Evolutionary conservation across 768 basidiomycete species (phyloP).

Genomic region (Naganishia vaughanmartiniae): DNA sequence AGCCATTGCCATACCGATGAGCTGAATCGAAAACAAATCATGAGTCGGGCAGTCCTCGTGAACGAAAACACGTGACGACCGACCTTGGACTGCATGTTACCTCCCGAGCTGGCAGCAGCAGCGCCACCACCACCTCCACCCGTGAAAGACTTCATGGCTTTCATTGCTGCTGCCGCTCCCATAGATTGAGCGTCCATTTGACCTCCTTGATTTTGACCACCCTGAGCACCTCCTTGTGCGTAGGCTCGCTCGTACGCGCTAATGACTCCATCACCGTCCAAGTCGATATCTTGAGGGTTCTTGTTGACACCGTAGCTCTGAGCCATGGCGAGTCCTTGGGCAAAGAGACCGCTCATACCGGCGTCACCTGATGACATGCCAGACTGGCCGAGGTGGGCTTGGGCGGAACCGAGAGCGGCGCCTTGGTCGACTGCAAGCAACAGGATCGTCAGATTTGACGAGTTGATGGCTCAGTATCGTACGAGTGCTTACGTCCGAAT

Average conservation of each 20-base stretch:
- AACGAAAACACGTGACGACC: slow-evolving; percentile 21
- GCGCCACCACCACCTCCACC: slow-evolving; percentile 47
- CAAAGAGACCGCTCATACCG: slow-evolving; percentile 11
- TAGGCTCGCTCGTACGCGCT: slow-evolving; percentile 66
- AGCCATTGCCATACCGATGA: slow-evolving; percentile 83
- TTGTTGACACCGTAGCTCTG: slow-evolving; percentile 46
- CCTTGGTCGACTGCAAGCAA: slow-evolving; percentile 59
- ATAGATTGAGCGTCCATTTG: slow-evolving; percentile 57
- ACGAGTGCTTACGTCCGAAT: slow-evolving; percentile 6
- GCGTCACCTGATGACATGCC: neutral
- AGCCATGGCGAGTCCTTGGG: slow-evolving; percentile 27
- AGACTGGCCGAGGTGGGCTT: slow-evolving; percentile 59
- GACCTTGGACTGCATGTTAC: slow-evolving; percentile 55
- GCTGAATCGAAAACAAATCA: slow-evolving; percentile 49
- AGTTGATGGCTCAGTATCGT: slow-evolving; percentile 1
- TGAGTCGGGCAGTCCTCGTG: neutral
- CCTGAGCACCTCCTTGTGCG: slow-evolving; percentile 57
- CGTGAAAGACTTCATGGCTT: slow-evolving; percentile 68
- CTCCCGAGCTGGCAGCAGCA: slow-evolving; percentile 51
- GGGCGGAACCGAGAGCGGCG: slow-evolving; percentile 62
- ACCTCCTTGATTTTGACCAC: slow-evolving; percentile 45
- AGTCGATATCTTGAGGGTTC: slow-evolving; percentile 60
- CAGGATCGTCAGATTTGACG: neutral
- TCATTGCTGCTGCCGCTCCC: slow-evolving; percentile 67
- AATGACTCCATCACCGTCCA: slow-evolving; percentile 67